Evolutionary conservation across 768 basidiomycete genomes (phyloP), one percentile per base, ranked within the genome.

Genomic region (Pulveroboletus ravenelii): DNA sequence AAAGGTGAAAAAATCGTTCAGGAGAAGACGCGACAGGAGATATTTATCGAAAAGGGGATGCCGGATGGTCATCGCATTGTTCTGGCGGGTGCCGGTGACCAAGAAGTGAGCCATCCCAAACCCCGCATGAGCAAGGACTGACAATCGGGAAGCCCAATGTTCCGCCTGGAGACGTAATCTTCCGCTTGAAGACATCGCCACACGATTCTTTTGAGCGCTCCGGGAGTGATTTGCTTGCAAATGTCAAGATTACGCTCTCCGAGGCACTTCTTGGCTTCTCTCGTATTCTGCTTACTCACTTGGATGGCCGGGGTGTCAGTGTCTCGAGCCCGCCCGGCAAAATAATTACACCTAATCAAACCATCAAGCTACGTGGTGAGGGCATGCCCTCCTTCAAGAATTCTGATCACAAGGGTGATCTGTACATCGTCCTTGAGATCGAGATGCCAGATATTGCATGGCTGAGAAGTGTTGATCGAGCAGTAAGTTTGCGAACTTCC

Each of bases 251-350:
- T 50, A 94, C 92, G 1, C 75, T 98, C 27, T 94, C 93, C 10
- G 95, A 99, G 70, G 90, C 93, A 3, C 78, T 98, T 10, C 78
- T 96, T 47, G 95, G 95, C n/a, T 94, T 99, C 72, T 89, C 85
- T 41, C 82, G 95, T 25, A 85, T 97, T 54, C 71, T 96, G 20
- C 73, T 99, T 50, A 89, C 85, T 7, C 95, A 99, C 66, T 76
- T 99, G 29, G 95, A 99, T 62, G 93, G 93, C 10, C 82, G 93
- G 13, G 93, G 93, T n/a, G 77, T 97, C 45, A 82, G 81, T 34
- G 80, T 96, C 12, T 71, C 81, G 0, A 85, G 81, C 56, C 89
- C 89, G 5, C 75, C 80, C 1, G 82, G 85, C 8, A 87, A 85
- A 65, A 80, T 93, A 27, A 79, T 94, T 62, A 81, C 82, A 53